A percentile compares a stretch with the other conserved stretches of the same genome.
phyloP scores from a whole-genome alignment of 2,329 filamentous ascomycete species.

The Hypoxylon sp. region DNA sequence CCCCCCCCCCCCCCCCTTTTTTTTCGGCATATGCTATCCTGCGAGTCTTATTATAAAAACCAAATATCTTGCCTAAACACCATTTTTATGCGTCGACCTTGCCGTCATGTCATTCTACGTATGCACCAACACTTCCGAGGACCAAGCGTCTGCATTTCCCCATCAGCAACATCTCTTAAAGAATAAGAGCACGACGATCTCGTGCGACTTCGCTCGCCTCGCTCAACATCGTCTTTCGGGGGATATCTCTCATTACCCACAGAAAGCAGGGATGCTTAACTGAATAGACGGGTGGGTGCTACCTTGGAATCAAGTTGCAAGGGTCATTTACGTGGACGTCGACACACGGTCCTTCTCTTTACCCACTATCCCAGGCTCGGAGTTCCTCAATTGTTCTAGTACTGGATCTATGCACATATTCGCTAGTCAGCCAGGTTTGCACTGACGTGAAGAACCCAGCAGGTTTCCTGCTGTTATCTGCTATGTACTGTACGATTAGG shows the following conservation, averaged over 20 bases:
- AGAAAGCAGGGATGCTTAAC: constrained; percentile 36
- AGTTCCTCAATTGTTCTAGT: constrained; percentile 39
- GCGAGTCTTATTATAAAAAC: constrained; percentile 31
- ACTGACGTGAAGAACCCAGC: constrained; percentile 32
- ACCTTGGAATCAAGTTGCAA: constrained; percentile 42
- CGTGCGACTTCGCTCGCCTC: constrained; percentile 39
- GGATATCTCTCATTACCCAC: constrained; percentile 40
- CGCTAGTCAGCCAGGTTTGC: constrained; percentile 37
- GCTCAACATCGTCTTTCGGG: constrained; percentile 36
- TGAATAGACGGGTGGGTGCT: constrained; percentile 40
- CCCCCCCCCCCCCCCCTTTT: constrained; percentile 36
- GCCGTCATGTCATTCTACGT: constrained; percentile 20
- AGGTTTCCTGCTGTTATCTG: constrained; percentile 23
- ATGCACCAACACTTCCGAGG: constrained; percentile 23
- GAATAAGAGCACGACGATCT: constrained; percentile 39
- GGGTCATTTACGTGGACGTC: constrained; percentile 41
- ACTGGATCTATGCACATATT: constrained; percentile 44
- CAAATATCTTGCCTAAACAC: constrained; percentile 7
- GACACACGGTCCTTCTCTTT: constrained; percentile 44
- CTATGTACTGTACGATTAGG: constrained; percentile 22
- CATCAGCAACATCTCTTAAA: constrained; percentile 32
- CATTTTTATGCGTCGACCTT: constrained; percentile 23
- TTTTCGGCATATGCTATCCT: constrained; percentile 35
- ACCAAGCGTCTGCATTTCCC: constrained; percentile 32
- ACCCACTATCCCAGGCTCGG: constrained; percentile 37